Conservation (phyloP, 2,329 filamentous ascomycete species). For the Sporothrix schenckii region DNA sequence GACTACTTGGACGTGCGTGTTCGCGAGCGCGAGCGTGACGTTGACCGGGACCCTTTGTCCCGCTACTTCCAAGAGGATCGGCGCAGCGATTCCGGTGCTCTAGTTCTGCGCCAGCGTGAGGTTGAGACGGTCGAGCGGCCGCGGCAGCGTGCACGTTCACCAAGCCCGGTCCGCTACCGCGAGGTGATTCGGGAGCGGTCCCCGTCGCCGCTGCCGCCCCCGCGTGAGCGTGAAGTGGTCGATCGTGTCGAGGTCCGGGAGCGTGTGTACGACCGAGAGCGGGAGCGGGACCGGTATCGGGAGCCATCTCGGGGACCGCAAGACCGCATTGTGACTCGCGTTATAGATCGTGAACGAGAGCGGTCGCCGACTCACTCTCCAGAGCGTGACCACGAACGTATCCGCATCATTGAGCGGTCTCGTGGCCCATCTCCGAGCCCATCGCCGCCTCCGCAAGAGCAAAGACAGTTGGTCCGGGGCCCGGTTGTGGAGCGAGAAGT, state of each 20-base stretch:
- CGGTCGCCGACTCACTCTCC: constrained; percentile 50
- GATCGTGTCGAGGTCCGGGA: constrained; percentile 41
- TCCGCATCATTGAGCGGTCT: constrained; percentile 56
- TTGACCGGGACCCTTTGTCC: constrained; percentile 51
- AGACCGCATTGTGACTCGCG: constrained; percentile 42
- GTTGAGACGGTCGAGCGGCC: constrained; percentile 57
- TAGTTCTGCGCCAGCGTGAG: constrained; percentile 60
- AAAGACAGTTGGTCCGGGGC: constrained; percentile 67
- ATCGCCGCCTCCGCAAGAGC: constrained; percentile 54
- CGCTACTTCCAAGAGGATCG: constrained; percentile 56
- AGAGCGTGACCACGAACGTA: constrained; percentile 49
- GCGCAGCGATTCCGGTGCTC: constrained; percentile 51
- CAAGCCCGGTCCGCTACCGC: constrained; percentile 46
- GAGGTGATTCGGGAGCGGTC: constrained; percentile 53
- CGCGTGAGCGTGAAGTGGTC: constrained; percentile 40
- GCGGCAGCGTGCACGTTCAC: constrained; percentile 49
- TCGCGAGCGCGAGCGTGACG: constrained; percentile 50
- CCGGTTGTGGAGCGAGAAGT: constrained; percentile 86
- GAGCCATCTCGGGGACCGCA: constrained; percentile 28
- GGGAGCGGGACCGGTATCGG: constrained; percentile 29
- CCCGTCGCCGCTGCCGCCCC: constrained; percentile 45
- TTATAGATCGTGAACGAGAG: constrained; percentile 46
- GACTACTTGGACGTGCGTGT: constrained; percentile 39
- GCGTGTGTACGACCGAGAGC: constrained; percentile 37
- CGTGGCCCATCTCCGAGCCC: constrained; percentile 51